Evolutionary conservation across 768 basidiomycete genomes (phyloP).

Genomic region (Leccinum longicurvipes): DNA sequence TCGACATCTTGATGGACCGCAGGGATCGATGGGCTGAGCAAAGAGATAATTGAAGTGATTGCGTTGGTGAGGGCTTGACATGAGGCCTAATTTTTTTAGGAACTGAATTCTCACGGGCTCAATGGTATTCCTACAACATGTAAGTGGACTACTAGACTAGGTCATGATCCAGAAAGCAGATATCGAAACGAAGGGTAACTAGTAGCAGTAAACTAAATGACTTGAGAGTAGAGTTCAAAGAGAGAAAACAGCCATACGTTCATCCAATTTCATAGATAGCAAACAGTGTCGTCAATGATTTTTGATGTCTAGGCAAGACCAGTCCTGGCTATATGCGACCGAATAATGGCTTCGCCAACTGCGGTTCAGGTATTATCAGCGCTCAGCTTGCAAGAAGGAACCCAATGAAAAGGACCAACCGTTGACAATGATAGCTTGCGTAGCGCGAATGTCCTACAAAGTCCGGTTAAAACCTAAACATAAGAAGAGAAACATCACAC

Average conservation of each 20-base stretch:
- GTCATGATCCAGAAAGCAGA: slow-evolving; percentile 20
- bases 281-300: neutral
- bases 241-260: slow-evolving; percentile 3
- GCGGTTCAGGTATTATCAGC: slow-evolving; percentile 5
- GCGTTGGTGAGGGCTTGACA: neutral
- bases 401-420: slow-evolving; percentile 37
- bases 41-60: slow-evolving; percentile 8
- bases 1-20: slow-evolving; percentile 50
- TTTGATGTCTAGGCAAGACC: slow-evolving; percentile 34
- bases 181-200: slow-evolving; percentile 29
- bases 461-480: neutral
- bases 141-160: slow-evolving; percentile 20
- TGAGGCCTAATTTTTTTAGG: slow-evolving; percentile 9
- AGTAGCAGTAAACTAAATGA: slow-evolving; percentile 22
- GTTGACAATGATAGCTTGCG: slow-evolving; percentile 61
- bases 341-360: slow-evolving; percentile 68
- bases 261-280: slow-evolving; percentile 14
- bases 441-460: slow-evolving; percentile 59
- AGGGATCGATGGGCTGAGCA: slow-evolving; percentile 1
- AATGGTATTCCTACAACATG: slow-evolving; percentile 22
- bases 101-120: slow-evolving; percentile 9
- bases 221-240: slow-evolving; percentile 11
- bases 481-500: slow-evolving; percentile 14
- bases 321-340: slow-evolving; percentile 58
- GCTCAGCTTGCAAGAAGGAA: neutral